Percentiles rank a stretch among this genome's conserved stretches.
Conservation (phyloP, 257 asterid genomes). For the Solanum rostratum region DNA sequence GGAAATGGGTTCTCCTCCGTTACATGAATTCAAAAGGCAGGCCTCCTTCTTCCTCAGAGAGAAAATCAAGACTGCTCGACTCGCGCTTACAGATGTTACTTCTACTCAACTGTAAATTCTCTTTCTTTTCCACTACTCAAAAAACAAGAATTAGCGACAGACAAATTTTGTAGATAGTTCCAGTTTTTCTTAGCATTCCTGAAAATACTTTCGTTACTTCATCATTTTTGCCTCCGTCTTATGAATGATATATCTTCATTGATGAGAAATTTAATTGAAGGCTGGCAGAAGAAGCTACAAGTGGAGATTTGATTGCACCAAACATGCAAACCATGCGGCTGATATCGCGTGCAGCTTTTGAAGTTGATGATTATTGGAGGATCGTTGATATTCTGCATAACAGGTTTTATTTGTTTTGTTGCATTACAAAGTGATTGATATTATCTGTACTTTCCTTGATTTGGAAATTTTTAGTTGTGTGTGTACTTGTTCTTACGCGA, state of each 20-base stretch:
- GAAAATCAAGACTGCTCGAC: constrained; percentile 69
- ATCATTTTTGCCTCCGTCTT: too few species aligned
- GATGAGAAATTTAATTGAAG: constrained; percentile 15
- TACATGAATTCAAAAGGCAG: constrained; percentile 71
- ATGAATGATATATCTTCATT: neutral
- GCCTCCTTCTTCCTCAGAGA: constrained; percentile 71
- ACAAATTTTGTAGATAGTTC: neutral
- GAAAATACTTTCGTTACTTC: neutral
- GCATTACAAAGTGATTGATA: constrained; percentile 7
- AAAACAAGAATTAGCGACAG: neutral
- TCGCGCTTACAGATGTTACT: constrained; percentile 66
- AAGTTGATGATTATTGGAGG: constrained; percentile 75
- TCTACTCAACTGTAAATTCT: constrained; percentile 54
- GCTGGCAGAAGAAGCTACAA: constrained; percentile 62
- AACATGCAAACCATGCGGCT: constrained; percentile 49
- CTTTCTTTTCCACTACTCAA: neutral
- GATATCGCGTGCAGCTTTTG: constrained; percentile 85
- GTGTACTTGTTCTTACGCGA: neutral
- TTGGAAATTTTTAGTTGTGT: neutral
- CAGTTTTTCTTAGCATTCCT: neutral
- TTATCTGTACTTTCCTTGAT: neutral
- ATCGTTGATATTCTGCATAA: constrained; percentile 58
- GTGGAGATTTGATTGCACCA: constrained; percentile 43
- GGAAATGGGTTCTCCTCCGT: constrained; percentile 1
- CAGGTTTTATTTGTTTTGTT: constrained; percentile 20